Evolutionary conservation across 164 flowering plant genomes (phyloP), one percentile per base, ranked within the genome.

Genomic region (Litsea cubeba): DNA sequence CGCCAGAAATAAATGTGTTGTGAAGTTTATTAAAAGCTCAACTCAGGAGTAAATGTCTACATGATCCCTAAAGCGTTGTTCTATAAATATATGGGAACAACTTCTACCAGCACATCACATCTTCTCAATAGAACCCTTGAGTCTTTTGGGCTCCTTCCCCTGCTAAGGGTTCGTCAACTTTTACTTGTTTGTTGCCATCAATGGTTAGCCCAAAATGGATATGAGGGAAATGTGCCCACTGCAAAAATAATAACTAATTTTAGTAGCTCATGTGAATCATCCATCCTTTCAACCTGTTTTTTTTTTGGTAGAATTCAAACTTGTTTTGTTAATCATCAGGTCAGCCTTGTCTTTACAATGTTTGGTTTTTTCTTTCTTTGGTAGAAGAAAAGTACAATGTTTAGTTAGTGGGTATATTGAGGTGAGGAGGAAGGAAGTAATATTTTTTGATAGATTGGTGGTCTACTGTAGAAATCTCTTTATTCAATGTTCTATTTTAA

Each of bases 221-320:
- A 46, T 82, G 85, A 78, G 88, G 88, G 62, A 84, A 84, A 77
- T 86, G 88, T 65, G 88, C 88, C 88, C 88, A 86, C 88, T 86
- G 82, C 81, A 79, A 79, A 69, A 65, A 23, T 23, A 63, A 63
- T 12, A 12, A 23, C 28, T 4, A 3, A 22, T 63, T 63, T 63
- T 23, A 63, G 66, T 63, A 63, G 32, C 30, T 7, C 14, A 23
- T 63, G 28, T 14, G 17, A 63, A 18, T 8, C 46, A 40, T 40
- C 46, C 46, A 40, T 40, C 46, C 46, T 8, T 40, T 40, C 8
- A 40, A 40, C 46, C 10, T 40, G 1, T 40, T 40, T 40, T 40
- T 40, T 40, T 40, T 40, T 40, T 40, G 10, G 46, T 40, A 40
- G 46, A 40, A 40, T 8, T 40, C 10, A 40, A 40, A 40, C 11